phyloP scores from a whole-genome alignment of 2,329 filamentous ascomycete genomes.

The Curvularia sp. region DNA sequence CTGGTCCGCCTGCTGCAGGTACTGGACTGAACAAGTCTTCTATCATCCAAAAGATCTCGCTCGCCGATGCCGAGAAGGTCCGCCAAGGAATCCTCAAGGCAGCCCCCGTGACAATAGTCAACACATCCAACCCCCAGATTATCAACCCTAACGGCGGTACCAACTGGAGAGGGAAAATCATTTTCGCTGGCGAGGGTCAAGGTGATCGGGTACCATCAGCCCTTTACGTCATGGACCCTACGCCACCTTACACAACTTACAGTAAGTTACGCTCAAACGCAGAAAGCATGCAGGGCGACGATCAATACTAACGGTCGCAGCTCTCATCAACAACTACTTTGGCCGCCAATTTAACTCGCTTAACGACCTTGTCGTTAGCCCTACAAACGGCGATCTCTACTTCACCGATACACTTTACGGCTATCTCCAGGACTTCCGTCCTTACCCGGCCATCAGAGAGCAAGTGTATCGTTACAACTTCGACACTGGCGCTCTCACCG shows the following conservation, averaged over 20 bases:
- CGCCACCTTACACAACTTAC: slow-evolving; percentile 33
- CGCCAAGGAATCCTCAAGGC: slow-evolving; percentile 31
- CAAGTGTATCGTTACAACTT: slow-evolving; percentile 54
- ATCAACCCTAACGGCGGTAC: slow-evolving; percentile 37
- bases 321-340: slow-evolving; percentile 55
- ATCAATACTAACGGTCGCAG: slow-evolving; percentile 18
- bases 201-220: slow-evolving; percentile 31
- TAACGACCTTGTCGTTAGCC: slow-evolving; percentile 52
- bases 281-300: background rate
- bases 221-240: slow-evolving; percentile 35
- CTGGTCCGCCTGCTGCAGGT: slow-evolving; percentile 33
- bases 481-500: slow-evolving; percentile 47
- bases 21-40: slow-evolving; percentile 38
- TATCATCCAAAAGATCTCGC: slow-evolving; percentile 37
- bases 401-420: slow-evolving; percentile 55
- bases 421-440: slow-evolving; percentile 35
- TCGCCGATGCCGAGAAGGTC: slow-evolving; percentile 33
- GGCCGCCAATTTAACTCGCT: slow-evolving; percentile 54
- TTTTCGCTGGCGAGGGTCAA: slow-evolving; percentile 37
- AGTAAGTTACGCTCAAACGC: slow-evolving; percentile 20
- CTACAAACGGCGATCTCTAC: slow-evolving; percentile 53
- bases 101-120: slow-evolving; percentile 32
- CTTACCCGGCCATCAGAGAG: slow-evolving; percentile 35
- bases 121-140: slow-evolving; percentile 34
- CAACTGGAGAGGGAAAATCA: slow-evolving; percentile 34